phyloP scores from a whole-genome alignment of 192 early-diverging fungal genomes.

The Entrophospora sp. region DNA sequence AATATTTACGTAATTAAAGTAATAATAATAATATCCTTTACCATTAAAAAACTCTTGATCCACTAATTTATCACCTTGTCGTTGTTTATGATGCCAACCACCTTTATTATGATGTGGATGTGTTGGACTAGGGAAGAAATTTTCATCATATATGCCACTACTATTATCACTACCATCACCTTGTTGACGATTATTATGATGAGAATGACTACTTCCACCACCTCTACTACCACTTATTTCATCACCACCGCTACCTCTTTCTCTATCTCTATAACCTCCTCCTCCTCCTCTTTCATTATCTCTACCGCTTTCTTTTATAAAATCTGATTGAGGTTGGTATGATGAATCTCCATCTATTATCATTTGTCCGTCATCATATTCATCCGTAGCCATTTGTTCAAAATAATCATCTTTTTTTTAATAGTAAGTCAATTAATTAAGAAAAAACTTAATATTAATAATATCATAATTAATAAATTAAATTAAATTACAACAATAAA shows the following conservation, averaged over 20 bases:
- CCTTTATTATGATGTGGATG: constrained; percentile 8
- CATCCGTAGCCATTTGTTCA: constrained; percentile 18
- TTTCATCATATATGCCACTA: background rate
- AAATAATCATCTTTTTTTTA: constrained; percentile 5
- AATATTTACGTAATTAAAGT: background rate
- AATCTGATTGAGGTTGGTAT: background rate
- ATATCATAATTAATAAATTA: too few relatives aligned
- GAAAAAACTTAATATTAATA: too few relatives aligned
- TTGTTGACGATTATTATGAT: too few relatives aligned
- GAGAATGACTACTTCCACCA: background rate
- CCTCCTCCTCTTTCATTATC: too few relatives aligned
- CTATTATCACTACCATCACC: background rate
- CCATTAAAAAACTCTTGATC: constrained; percentile 21
- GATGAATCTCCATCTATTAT: background rate
- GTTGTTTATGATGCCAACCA: constrained; percentile 17
- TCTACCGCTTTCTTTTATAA: background rate
- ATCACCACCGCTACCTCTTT: background rate
- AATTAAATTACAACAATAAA: too few relatives aligned
- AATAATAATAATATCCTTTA: background rate
- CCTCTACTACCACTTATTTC: background rate
- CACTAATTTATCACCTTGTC: constrained; percentile 12
- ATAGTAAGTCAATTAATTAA: too few relatives aligned
- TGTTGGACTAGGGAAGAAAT: background rate
- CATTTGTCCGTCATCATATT: constrained; percentile 5
- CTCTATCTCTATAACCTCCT: background rate